A percentile compares a stretch with the other conserved stretches of the same genome.
Conservation (phyloP, 2,329 filamentous ascomycete species). For the Phyllosticta capitalensis region DNA sequence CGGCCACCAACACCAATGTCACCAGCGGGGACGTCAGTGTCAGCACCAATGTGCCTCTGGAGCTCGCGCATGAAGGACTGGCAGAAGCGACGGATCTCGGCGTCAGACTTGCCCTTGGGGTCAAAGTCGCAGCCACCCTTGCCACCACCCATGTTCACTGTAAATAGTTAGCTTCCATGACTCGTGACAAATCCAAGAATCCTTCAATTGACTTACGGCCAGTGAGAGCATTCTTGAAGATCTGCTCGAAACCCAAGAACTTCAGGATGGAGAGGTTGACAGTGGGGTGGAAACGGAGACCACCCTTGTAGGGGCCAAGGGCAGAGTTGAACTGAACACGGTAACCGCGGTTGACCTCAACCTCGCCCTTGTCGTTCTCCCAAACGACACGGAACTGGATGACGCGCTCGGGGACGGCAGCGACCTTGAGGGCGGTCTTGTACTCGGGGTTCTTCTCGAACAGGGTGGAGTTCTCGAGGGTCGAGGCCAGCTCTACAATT, state of each 20-base stretch:
- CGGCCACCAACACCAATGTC: slow-evolving; percentile 90
- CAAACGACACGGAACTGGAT: slow-evolving; percentile 97
- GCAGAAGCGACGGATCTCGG: slow-evolving; percentile 96
- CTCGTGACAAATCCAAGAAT: background rate
- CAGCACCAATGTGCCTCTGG: slow-evolving; percentile 87
- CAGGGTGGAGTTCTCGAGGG: slow-evolving; percentile 85
- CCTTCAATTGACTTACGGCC: slow-evolving; percentile 52
- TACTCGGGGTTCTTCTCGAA: slow-evolving; percentile 94
- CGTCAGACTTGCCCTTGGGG: slow-evolving; percentile 96
- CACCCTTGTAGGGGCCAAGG: slow-evolving; percentile 95
- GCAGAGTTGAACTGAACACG: slow-evolving; percentile 98
- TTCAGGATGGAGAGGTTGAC: slow-evolving; percentile 75
- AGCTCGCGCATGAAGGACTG: slow-evolving; percentile 93
- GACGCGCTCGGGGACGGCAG: slow-evolving; percentile 84
- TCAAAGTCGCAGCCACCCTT: slow-evolving; percentile 98
- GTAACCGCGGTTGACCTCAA: slow-evolving; percentile 90
- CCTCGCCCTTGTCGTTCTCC: slow-evolving; percentile 84
- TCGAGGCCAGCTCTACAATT: slow-evolving; percentile 74
- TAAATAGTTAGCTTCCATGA: slow-evolving; percentile 1
- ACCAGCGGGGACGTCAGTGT: slow-evolving; percentile 92
- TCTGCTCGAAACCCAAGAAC: slow-evolving; percentile 98
- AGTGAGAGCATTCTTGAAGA: slow-evolving; percentile 98
- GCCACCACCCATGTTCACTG: slow-evolving; percentile 88
- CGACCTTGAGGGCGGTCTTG: slow-evolving; percentile 78
- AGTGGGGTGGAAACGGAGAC: slow-evolving; percentile 85